Evolutionary conservation across 176 grass and related monocot genomes (phyloP), one percentile per base, ranked within the genome.

Genomic region (Eremochloa ophiuroides): DNA sequence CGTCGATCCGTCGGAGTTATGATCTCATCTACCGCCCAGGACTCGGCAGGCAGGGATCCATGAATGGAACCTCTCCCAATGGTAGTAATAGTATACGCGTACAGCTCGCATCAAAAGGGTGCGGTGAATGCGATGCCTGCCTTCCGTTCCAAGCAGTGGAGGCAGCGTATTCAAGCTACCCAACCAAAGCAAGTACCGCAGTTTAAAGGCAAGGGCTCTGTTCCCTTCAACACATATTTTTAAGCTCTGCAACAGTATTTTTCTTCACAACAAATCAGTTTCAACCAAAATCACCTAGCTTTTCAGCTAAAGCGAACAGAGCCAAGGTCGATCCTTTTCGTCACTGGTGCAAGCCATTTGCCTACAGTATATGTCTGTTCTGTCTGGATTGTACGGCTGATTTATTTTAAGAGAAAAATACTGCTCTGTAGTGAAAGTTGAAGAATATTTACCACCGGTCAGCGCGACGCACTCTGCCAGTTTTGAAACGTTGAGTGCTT

Each of bases 151-250:
- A 53, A 15, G 76, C 50, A 66, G 82, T 58, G 76, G 87, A 27
- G 62, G 76, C 87, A 88, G 46, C 12, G 76, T 82, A 88, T 85
- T 89, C 25, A 89, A 85, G 76, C 81, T 33, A 69, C 62, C 50
- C 61, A 74, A 72, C 50, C 39, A 41, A 37, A 51, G 50, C 64
- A 39, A 68, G 67, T 75, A 80, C 82, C 64, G 76, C 53, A 31
- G 27, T 39, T 35, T 66, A n/a, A n/a, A n/a, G n/a, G n/a, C n/a
- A n/a, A n/a, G n/a, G n/a, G n/a, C n/a, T n/a, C n/a, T n/a, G n/a
- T n/a, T n/a, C n/a, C n/a, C n/a, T n/a, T n/a, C n/a, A n/a, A n/a
- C n/a, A n/a, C n/a, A n/a, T n/a, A n/a, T n/a, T n/a, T n/a, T n/a
- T n/a, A n/a, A n/a, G n/a, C n/a, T n/a, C n/a, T n/a, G n/a, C n/a